Base-by-base conservation (phyloP, 805 yeast genomes). In the Spathaspora sp. region DNA sequence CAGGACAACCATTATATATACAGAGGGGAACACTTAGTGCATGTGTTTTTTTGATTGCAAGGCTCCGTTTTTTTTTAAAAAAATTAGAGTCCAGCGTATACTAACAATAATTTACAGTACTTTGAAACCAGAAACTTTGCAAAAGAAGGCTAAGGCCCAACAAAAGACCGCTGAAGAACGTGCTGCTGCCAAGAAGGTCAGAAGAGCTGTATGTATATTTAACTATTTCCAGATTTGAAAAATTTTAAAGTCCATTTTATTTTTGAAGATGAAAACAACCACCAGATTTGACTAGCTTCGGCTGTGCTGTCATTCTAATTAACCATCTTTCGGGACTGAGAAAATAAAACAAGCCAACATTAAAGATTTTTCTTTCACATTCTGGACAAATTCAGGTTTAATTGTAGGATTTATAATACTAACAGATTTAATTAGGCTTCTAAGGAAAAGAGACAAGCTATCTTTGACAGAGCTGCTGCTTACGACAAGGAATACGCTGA, bases 401-500 rank as follows among this genome's bases (percentile, higher is more conserved):
- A 8, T 23, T 23, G 26, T 4, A 23, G 26, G 26, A 23, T 23
- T 23, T 23, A 23, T 23, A 8, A 46, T 72, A 70, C 76, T 72
- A 71, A 73, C 77, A 54, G n/a, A 35, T 18, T 46, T 56, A 51
- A 58, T 42, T 60, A 74, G 79, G 67, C 76, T 55, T 63, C 60
- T 69, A 63, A 72, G 68, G 78, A 73, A 67, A 74, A 73, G 69
- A 71, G 88, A 80, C 77, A 85, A 72, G 86, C 83, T 68, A 82
- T 87, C 78, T 87, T 86, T 77, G 87, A 89, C 76, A 89, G 97
- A 86, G 90, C 96, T 72, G 96, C 94, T 81, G 90, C 91, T 80
- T 91, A 92, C 91, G 86, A 86, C 76, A 79, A 86, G 81, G 97
- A 92, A 82, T 92, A 92, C 88, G 83, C 81, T 68, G 90, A 87